Base-by-base conservation (phyloP, 306 rosid species). In the Fagus sylvatica region DNA sequence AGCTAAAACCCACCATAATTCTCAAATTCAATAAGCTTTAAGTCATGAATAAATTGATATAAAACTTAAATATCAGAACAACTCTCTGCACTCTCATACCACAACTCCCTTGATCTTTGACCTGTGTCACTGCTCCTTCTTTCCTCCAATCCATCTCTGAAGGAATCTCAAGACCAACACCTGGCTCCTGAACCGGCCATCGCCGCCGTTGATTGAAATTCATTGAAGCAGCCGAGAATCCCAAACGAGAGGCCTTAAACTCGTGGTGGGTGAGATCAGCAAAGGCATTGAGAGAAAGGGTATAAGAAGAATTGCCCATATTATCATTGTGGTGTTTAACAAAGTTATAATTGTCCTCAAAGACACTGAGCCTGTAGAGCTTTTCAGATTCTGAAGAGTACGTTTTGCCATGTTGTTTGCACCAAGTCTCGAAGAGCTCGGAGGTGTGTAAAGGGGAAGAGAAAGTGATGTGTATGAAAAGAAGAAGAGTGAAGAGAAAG, bases 181-280 rank as follows among this genome's bases (percentile, higher is more conserved):
- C 59, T 12, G 76, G 56, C 62, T 77, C 75, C 8, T 57, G 82
- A 76, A 72, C 46, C 69, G 69, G 62, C 10, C 7, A 28, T n/a
- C 39, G 39, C n/a, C 67, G 28, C 51, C 15, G 13, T 22, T 41
- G 77, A 55, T 61, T 55, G 66, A 87, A 76, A 60, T 72, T 66
- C 53, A 78, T 82, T 59, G 85, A 67, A 11, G 86, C 59, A 41
- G 92, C 74, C 28, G 94, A 82, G 13, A 90, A 74, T 16, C 97
- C 95, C 43, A 92, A 86, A 39, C 92, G 98, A 82, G 92, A 83
- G 85, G 85, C 74, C 81, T 83, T 90, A 87, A 94, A 94, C 84
- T 94, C 97, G 39, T 83, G 90, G 86, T 88, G 90, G 32, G 93
- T 86, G 72, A 94, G 95, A 90, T 92, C 97, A 16, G 98, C 91